A percentile compares a stretch with the other conserved stretches of the same genome.
phyloP scores from a whole-genome alignment of 176 grass and related monocot species.

The Phragmites australis region DNA sequence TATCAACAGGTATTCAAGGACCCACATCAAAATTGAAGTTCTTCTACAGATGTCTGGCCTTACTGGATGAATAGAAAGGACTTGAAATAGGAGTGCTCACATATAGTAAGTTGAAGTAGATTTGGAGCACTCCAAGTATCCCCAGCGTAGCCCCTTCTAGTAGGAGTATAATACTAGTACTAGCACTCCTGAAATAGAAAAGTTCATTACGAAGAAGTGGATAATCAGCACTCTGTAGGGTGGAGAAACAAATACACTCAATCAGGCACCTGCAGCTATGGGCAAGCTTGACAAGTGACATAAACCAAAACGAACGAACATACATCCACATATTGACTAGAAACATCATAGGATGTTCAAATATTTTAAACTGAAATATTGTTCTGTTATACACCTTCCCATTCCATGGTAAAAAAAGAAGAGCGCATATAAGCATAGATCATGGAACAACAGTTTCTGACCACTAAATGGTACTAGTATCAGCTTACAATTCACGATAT shows the following conservation, averaged over 20 bases:
- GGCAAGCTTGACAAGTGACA: background rate
- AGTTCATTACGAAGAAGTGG: background rate
- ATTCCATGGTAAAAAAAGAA: background rate
- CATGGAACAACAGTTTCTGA: background rate
- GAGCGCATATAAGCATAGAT: background rate
- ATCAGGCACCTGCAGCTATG: background rate
- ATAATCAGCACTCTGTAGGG: background rate
- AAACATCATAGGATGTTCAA: conserved; percentile 10
- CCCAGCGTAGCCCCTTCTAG: background rate
- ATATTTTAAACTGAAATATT: conserved; percentile 17
- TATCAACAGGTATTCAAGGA: background rate
- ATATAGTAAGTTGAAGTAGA: conserved; percentile 4
- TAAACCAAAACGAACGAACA: background rate
- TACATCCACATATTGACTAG: background rate
- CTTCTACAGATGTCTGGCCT: background rate
- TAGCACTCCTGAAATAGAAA: background rate
- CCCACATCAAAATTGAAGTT: background rate
- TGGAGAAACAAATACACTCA: conserved; percentile 3
- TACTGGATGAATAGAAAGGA: background rate
- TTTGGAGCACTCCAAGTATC: conserved; percentile 5
- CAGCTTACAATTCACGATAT: background rate
- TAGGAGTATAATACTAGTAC: background rate
- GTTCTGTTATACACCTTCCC: background rate
- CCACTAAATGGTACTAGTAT: background rate
- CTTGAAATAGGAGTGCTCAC: background rate